Evolutionary conservation across 768 basidiomycete species (phyloP).

Genomic region (Agaricus blazei): DNA sequence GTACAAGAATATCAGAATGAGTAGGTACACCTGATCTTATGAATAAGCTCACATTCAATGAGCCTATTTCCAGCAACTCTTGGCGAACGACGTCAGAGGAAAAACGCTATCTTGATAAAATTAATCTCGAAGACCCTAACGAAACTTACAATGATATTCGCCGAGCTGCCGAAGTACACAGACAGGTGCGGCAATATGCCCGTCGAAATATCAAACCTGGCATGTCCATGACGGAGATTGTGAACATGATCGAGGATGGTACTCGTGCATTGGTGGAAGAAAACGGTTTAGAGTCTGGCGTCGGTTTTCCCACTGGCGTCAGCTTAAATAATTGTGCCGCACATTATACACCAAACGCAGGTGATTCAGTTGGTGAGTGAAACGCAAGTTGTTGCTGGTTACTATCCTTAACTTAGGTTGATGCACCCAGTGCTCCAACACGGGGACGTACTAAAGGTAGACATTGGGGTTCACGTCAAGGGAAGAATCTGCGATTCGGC

Average conservation of each 20-base stretch:
- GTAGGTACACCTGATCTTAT: conserved; percentile 42
- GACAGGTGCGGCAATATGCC: conserved; percentile 82
- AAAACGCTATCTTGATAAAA: conserved; percentile 75
- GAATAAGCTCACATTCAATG: conserved; percentile 1
- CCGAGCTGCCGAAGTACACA: conserved; percentile 91
- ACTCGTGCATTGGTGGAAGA: conserved; percentile 91
- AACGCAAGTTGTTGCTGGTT: background rate
- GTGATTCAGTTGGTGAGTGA: conserved; percentile 72
- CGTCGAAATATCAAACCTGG: conserved; percentile 85
- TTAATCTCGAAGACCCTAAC: conserved; percentile 75
- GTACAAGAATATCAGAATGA: conserved; percentile 88
- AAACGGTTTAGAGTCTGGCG: conserved; percentile 75
- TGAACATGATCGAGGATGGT: conserved; percentile 87
- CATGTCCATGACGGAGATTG: conserved; percentile 92
- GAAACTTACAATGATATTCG: conserved; percentile 87
- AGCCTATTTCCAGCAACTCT: conserved; percentile 51
- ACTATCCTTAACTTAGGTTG: background rate
- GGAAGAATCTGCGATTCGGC: conserved; percentile 96
- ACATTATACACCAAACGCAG: conserved; percentile 94
- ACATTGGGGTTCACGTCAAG: conserved; percentile 95
- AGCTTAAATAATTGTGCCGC: conserved; percentile 94
- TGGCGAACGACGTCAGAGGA: conserved; percentile 92
- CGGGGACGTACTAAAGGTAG: conserved; percentile 92
- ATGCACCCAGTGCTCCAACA: conserved; percentile 59
- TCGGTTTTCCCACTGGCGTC: conserved; percentile 96